Base-by-base conservation (phyloP, 495 filamentous ascomycete species). In the Wilcoxina mikolae region DNA sequence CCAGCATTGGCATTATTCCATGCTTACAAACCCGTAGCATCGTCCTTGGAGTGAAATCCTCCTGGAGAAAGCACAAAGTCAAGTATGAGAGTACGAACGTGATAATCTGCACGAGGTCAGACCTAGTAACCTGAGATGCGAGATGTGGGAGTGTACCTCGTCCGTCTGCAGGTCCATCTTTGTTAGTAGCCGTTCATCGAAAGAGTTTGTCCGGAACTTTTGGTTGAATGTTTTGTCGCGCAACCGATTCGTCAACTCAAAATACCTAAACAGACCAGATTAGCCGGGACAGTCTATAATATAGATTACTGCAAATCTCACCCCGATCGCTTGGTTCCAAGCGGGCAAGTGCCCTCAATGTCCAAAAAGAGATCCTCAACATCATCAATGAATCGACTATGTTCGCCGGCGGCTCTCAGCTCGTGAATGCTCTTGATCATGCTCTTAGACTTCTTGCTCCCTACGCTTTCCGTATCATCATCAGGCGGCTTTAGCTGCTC, bases 371-470 rank as follows among this genome's bases (percentile, higher is more conserved):
- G 72, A 47, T 85, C 80, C 60, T 90, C 85, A 49, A 93, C 74
- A 46, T 87, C 83, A 58, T 86, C 79, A 4, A 81, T 69, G 54
- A 93, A 88, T 18, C 87, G 82, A 46, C 79, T 81, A 65, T 89
- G 93, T 22, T 81, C 80, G 5, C 91, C 91, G 35, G 87, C 81
- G 58, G 87, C 83, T 57, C 88, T 77, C 41, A 98, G 73, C 66
- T 98, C 91, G 63, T 96, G 88, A 29, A 95, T 84, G 57, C 81
- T 91, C 46, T 83, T 78, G 54, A 95, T 81, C 48, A 76, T 70
- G 12, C 73, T 75, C 24, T 59, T 63, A 12, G 41, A 73, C 26
- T 51, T 55, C 52, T 24, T 61, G 44, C 11, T 33, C 71, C 24
- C 74, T 75, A 25, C 73, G 64, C 26, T 68, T 69, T 76, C 74